phyloP scores from a whole-genome alignment of 2,329 filamentous ascomycete genomes.

The Graphilbum fragrans region DNA sequence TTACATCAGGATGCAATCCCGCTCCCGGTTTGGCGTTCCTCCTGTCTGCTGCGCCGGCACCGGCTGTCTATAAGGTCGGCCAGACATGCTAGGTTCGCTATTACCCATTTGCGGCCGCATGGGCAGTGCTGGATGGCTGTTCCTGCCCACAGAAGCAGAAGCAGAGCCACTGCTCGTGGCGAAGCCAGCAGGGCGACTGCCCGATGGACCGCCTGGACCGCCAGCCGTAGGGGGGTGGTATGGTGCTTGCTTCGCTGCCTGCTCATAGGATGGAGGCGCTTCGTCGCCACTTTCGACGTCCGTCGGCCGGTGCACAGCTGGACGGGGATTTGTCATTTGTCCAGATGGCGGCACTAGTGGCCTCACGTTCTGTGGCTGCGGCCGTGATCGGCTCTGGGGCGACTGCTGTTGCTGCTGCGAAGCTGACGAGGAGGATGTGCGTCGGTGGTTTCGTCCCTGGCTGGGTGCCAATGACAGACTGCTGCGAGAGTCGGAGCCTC shows the following conservation, averaged over 20 bases:
- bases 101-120: not conserved
- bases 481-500: not conserved
- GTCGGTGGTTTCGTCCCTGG: not conserved
- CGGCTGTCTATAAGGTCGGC: not conserved
- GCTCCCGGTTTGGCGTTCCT: not conserved
- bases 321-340: not conserved
- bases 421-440: not conserved
- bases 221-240: constrained; percentile 32
- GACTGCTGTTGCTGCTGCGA: constrained; percentile 4
- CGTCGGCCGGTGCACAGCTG: constrained; percentile 21
- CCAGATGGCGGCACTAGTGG: not conserved
- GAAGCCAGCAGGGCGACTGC: no score
- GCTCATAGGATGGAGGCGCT: constrained; percentile 45
- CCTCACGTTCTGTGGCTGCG: not conserved
- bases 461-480: not conserved
- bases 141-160: not conserved
- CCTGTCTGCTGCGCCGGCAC: not conserved
- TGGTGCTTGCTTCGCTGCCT: constrained; percentile 37
- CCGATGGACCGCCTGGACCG: not conserved
- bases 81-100: not conserved
- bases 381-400: not conserved
- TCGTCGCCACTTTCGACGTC: constrained; percentile 28
- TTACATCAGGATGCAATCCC: not conserved
- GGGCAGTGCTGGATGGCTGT: not conserved
- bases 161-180: no score